Evolutionary conservation across 192 early-diverging fungal species (phyloP).

Genomic region (Coemansia sp.): DNA sequence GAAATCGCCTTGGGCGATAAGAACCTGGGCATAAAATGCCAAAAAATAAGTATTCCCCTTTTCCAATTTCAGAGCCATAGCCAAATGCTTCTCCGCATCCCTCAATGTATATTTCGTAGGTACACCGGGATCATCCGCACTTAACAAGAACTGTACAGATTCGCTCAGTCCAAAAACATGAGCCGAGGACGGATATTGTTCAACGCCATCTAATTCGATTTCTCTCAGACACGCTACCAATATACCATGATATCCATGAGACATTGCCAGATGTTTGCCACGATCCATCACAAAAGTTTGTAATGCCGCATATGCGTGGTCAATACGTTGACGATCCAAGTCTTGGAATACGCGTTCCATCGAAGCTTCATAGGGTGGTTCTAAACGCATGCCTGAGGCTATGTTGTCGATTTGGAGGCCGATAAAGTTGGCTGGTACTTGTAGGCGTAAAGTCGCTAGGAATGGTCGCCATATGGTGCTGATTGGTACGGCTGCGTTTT

Average conservation of each 20-base stretch:
- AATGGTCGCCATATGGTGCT: constrained; percentile 34
- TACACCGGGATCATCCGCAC: background rate
- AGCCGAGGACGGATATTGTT: too few relatives aligned
- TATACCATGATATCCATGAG: constrained; percentile 40
- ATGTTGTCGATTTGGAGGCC: constrained; percentile 20
- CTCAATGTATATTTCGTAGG: constrained; percentile 24
- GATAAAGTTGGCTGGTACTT: constrained; percentile 3
- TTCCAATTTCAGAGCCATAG: constrained; percentile 24
- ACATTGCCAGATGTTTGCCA: constrained; percentile 27
- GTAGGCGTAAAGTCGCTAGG: constrained; percentile 23
- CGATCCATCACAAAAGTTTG: constrained; percentile 27
- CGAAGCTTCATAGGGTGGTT: constrained; percentile 8
- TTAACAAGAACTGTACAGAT: constrained; percentile 19
- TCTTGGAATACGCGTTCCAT: constrained; percentile 36
- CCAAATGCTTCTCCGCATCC: constrained; percentile 27
- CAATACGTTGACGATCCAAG: constrained; percentile 6
- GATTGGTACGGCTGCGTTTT: constrained; percentile 19
- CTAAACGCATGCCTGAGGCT: constrained; percentile 1
- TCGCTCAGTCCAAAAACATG: constrained; percentile 30
- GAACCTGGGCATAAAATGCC: constrained; percentile 33
- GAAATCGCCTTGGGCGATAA: constrained; percentile 21
- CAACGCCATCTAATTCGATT: constrained; percentile 11
- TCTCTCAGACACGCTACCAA: constrained; percentile 45
- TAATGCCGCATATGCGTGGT: constrained; percentile 13
- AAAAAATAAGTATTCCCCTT: constrained; percentile 25